Base-by-base conservation (phyloP, 108 stramenopile species). In the Cyclotella choctawhatcheeana region DNA sequence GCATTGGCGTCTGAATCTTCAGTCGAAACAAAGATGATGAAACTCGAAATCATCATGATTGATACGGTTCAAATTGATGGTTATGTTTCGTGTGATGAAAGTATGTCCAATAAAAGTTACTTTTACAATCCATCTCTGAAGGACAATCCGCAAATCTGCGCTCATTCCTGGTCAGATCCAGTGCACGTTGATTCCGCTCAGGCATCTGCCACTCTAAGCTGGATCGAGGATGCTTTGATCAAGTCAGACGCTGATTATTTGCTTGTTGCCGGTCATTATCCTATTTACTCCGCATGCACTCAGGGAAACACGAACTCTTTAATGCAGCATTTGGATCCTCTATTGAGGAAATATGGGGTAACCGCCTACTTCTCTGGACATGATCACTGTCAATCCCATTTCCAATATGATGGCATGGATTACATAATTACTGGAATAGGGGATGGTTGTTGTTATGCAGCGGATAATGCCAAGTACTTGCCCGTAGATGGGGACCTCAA, bases 321-420 rank as follows among this genome's bases (percentile, higher is more conserved):
- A 30, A n/a, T 81, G 0, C 5, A 69, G 2, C 44, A 70, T 10
- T 45, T 86, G 45, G 75, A 84, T 56, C 85, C 85, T 0, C 20
- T 86, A 44, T 58, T 86, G 64, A 67, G 68, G 45, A 67, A 84
- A 52, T 77, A 86, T 58, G 71, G 67, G 5, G 85, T 80, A 0
- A 75, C 82, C 5, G 79, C 79, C 10, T 86, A 86, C 44, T 31
- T 86, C 6, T 75, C 73, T 2, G 85, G 85, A 26, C 85, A 86
- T 69, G 85, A 86, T 29, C 85, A 86, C 52, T 83, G 82, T 62
- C 80, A 75, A 69, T 68, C 82, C 26, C 76, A 83, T 55, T 79
- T 64, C 22, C 35, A 62, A 0, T 51, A 64, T 33, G 52, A 86
- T n/a, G 48, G 52, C 20, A 76, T 83, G 70, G 58, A 81, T 44